Percentiles rank a stretch among this genome's conserved stretches.
Conservation (phyloP, 1,139 yeast genomes). For the Wickerhamomyces sp. region DNA sequence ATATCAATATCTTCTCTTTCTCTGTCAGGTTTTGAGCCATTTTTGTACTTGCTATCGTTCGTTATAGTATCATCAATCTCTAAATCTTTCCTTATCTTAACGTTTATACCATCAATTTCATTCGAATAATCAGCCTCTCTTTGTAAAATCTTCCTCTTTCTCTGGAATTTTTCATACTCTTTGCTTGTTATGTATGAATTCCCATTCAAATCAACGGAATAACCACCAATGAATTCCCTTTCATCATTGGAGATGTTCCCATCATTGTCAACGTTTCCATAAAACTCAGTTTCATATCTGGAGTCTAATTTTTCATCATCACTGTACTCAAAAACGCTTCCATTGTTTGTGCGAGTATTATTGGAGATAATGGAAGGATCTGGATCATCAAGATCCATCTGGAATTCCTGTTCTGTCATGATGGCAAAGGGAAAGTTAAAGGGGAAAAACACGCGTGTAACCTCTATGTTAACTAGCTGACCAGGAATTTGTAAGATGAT, state of each 20-base stretch:
- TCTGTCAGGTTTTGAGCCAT: background rate
- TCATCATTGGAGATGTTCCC: slow-evolving; percentile 3
- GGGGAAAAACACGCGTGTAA: background rate
- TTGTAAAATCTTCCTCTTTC: background rate
- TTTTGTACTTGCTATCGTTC: too few species aligned
- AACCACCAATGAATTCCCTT: background rate
- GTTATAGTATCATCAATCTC: background rate
- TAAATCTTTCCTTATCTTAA: slow-evolving; percentile 1
- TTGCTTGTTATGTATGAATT: background rate
- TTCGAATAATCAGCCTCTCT: background rate
- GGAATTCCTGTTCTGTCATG: slow-evolving; percentile 10
- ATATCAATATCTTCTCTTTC: background rate
- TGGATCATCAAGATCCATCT: slow-evolving; percentile 14
- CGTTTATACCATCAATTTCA: background rate
- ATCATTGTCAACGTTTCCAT: slow-evolving; percentile 5
- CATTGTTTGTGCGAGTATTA: background rate
- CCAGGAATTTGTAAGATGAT: too few species aligned
- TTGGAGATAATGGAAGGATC: background rate
- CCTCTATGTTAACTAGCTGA: background rate
- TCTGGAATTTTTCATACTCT: background rate
- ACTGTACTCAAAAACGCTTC: slow-evolving; percentile 1
- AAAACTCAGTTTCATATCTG: background rate
- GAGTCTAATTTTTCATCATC: slow-evolving; percentile 7
- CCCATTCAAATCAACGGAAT: background rate
- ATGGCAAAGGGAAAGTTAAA: background rate